These are phyloP conservation scores for Fomes fomentarius DNA, from an alignment of 1,284 basidiomycete species.

Conservation along the genomic window DNA sequence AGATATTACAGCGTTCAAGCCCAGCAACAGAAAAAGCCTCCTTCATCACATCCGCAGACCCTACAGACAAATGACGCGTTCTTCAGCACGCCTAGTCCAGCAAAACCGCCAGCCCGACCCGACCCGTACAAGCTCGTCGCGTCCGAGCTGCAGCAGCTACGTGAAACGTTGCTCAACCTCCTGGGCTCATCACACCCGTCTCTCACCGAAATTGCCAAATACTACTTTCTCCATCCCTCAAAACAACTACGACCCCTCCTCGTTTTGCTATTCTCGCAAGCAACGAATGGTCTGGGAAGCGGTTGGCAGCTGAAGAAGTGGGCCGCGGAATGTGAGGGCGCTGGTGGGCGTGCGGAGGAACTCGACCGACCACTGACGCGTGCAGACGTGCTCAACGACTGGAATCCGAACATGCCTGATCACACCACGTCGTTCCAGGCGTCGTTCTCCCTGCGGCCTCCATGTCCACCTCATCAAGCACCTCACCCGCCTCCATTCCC, in stretches of 20 bases:
- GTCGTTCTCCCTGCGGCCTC: constrained; percentile 47
- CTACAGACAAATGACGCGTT: constrained; percentile 18
- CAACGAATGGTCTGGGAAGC: constrained; percentile 81
- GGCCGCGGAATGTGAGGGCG: constrained; percentile 47
- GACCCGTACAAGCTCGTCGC: constrained; percentile 76
- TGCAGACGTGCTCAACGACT: constrained; percentile 82
- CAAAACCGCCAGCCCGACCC: constrained; percentile 32
- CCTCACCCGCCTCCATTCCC: constrained; percentile 43
- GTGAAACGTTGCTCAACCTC: constrained; percentile 76
- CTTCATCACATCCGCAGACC: constrained; percentile 21
- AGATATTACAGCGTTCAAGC: constrained; percentile 36
- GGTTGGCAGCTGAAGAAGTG: constrained; percentile 52
- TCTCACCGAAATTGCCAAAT: constrained; percentile 87
- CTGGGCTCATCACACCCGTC: constrained; percentile 90
- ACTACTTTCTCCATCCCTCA: constrained; percentile 89
- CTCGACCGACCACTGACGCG: constrained; percentile 75
- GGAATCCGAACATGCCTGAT: constrained; percentile 81
- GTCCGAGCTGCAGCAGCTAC: constrained; percentile 76
- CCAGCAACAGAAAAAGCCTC: constrained; percentile 28
- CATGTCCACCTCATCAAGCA: constrained; percentile 41
- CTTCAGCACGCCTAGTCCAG: constrained; percentile 13
- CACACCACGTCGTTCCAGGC: constrained; percentile 57
- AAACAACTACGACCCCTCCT: constrained; percentile 93
- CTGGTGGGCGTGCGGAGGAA: constrained; percentile 46
- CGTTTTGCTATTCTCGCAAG: constrained; percentile 89